phyloP scores from a whole-genome alignment of 805 yeast species.

The Nakazawaea ernobii region DNA sequence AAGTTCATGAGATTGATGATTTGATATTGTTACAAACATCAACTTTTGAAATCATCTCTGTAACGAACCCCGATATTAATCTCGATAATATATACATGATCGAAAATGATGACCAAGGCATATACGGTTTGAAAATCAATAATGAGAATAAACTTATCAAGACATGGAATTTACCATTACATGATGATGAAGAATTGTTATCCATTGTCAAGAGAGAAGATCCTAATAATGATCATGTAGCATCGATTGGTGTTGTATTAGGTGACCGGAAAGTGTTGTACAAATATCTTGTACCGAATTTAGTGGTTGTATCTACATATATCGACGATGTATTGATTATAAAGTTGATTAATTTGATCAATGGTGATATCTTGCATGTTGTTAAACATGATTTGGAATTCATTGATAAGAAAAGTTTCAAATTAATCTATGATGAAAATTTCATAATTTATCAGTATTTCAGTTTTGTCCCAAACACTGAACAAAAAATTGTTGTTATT shows the following conservation, averaged over 20 bases:
- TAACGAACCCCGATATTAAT: background rate
- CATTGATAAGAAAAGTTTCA: slow-evolving; percentile 35
- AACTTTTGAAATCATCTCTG: background rate
- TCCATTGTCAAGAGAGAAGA: slow-evolving; percentile 26
- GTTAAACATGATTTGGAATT: slow-evolving; percentile 34
- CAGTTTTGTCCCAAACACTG: slow-evolving; percentile 38
- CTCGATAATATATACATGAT: background rate
- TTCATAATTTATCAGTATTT: slow-evolving; percentile 72
- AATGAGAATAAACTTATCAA: background rate
- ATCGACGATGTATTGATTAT: slow-evolving; percentile 31
- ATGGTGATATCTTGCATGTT: slow-evolving; percentile 57
- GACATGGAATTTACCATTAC: slow-evolving; percentile 17
- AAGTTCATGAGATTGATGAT: background rate
- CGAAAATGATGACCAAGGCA: background rate
- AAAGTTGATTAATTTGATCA: slow-evolving; percentile 57
- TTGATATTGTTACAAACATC: slow-evolving; percentile 8
- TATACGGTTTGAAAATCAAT: background rate
- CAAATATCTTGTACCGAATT: slow-evolving; percentile 75
- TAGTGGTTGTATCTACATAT: slow-evolving; percentile 42
- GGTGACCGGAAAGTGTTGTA: slow-evolving; percentile 71
- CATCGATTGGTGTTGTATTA: slow-evolving; percentile 62
- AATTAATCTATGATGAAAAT: slow-evolving; percentile 69
- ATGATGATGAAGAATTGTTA: background rate
- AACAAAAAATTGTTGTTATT: slow-evolving; percentile 58
- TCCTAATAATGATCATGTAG: slow-evolving; percentile 32